These are phyloP conservation scores for Thalia dealbata DNA, from an alignment of 176 grass and related monocot species.

Conservation along the genomic window DNA sequence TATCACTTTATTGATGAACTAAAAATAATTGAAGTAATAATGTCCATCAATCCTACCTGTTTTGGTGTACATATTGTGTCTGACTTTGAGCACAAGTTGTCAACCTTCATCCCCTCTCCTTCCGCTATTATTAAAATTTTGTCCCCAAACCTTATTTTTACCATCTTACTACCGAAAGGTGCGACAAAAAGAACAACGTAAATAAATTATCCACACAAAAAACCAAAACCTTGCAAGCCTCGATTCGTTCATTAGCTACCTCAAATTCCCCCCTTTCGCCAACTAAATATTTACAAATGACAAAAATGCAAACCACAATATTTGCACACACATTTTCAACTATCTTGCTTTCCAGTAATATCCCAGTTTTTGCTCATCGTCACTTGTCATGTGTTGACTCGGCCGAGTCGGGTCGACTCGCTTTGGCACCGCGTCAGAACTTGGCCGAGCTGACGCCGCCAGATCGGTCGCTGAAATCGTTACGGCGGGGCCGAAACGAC, in stretches of 20 bases:
- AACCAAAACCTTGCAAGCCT: neutral
- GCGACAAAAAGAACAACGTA: too few relatives aligned
- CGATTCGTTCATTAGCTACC: neutral
- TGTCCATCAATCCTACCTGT: too few relatives aligned
- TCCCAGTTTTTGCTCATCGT: neutral
- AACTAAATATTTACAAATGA: neutral
- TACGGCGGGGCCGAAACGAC: slow-evolving; percentile 37
- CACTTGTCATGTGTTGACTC: neutral
- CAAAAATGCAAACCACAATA: neutral
- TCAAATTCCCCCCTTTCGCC: neutral
- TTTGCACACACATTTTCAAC: neutral
- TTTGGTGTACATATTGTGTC: too few relatives aligned
- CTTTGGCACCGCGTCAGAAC: neutral
- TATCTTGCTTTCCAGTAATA: neutral
- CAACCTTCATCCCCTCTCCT: too few relatives aligned
- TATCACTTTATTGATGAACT: too few relatives aligned
- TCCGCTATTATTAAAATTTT: too few relatives aligned
- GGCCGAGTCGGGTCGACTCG: neutral
- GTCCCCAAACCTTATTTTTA: too few relatives aligned
- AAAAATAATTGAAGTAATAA: too few relatives aligned
- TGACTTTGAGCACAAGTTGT: too few relatives aligned
- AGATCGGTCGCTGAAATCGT: slow-evolving; percentile 8
- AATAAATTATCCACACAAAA: neutral
- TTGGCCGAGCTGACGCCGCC: neutral
- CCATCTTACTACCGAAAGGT: too few relatives aligned